Percentiles rank a stretch among this genome's conserved stretches.
These are phyloP conservation scores for Populus euphratica DNA, from an alignment of 345 rosid genomes.

Conservation along the genomic window DNA sequence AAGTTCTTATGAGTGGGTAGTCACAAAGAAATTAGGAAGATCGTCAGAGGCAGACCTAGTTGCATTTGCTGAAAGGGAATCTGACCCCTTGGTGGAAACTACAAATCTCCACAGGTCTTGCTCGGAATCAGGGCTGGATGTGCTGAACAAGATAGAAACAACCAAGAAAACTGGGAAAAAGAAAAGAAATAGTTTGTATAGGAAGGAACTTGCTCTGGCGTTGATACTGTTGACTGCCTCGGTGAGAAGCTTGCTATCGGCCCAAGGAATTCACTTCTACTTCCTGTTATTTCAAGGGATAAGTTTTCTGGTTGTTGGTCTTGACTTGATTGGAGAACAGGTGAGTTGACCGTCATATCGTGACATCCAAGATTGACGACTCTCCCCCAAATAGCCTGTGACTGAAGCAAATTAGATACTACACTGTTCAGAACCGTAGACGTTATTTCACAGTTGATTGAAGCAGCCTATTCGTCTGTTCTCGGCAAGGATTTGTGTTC, in stretches of 20 bases:
- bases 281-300: slow-evolving; percentile 87
- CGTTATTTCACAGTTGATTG: neutral
- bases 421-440: neutral
- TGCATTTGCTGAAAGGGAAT: slow-evolving; percentile 58
- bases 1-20: slow-evolving; percentile 91
- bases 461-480: neutral
- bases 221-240: slow-evolving; percentile 67
- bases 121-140: slow-evolving; percentile 66
- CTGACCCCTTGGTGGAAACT: slow-evolving; percentile 37
- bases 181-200: slow-evolving; percentile 58
- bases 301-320: slow-evolving; percentile 75
- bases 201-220: slow-evolving; percentile 72
- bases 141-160: slow-evolving; percentile 52
- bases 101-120: slow-evolving; percentile 44
- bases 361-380: neutral
- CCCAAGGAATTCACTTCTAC: slow-evolving; percentile 87
- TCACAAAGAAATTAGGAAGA: slow-evolving; percentile 85
- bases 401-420: neutral
- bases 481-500: neutral
- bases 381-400: neutral
- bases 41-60: slow-evolving; percentile 88
- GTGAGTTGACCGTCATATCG: slow-evolving; percentile 38
- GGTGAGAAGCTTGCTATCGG: slow-evolving; percentile 71
- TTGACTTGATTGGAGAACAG: slow-evolving; percentile 90
- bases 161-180: slow-evolving; percentile 40